These are phyloP conservation scores for Fusarium pseudoanthophilum DNA, from an alignment of 2,329 filamentous ascomycete genomes.

Conservation along the genomic window DNA sequence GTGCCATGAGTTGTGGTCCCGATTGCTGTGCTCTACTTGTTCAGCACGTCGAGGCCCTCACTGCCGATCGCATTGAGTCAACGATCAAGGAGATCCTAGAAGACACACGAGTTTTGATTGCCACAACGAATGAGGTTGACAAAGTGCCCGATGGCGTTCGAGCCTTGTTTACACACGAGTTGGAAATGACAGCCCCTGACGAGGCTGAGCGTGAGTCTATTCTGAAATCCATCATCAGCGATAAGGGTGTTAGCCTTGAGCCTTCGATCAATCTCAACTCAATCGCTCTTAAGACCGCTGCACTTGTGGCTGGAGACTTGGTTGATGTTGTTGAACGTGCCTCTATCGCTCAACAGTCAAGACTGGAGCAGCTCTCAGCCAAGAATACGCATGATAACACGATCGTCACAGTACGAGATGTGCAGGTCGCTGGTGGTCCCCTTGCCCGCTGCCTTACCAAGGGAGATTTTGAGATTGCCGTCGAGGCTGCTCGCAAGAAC, in stretches of 20 bases:
- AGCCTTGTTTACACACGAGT: conserved; percentile 92
- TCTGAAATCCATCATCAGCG: conserved; percentile 79
- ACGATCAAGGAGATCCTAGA: conserved; percentile 85
- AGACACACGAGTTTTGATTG: conserved; percentile 85
- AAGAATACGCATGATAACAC: conserved; percentile 53
- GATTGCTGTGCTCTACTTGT: conserved; percentile 87
- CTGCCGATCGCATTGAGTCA: conserved; percentile 87
- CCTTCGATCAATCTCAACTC: conserved; percentile 84
- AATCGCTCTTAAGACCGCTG: conserved; percentile 94
- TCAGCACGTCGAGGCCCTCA: conserved; percentile 89
- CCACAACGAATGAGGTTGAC: conserved; percentile 94
- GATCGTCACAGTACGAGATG: conserved; percentile 76
- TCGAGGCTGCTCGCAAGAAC: conserved; percentile 95
- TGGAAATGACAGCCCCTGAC: conserved; percentile 93
- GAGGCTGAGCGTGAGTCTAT: conserved; percentile 93
- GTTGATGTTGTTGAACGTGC: conserved; percentile 95
- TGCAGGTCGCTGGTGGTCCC: conserved; percentile 88
- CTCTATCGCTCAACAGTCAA: conserved; percentile 77
- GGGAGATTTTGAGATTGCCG: conserved; percentile 88
- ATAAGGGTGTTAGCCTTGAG: conserved; percentile 80
- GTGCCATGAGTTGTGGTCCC: conserved; percentile 87
- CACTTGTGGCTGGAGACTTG: conserved; percentile 91
- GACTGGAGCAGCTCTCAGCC: conserved; percentile 77
- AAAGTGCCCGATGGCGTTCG: conserved; percentile 92
- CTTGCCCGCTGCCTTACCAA: conserved; percentile 82